Base-by-base conservation (phyloP, 2,329 filamentous ascomycete genomes). In the Emericellopsis cladophorae region DNA sequence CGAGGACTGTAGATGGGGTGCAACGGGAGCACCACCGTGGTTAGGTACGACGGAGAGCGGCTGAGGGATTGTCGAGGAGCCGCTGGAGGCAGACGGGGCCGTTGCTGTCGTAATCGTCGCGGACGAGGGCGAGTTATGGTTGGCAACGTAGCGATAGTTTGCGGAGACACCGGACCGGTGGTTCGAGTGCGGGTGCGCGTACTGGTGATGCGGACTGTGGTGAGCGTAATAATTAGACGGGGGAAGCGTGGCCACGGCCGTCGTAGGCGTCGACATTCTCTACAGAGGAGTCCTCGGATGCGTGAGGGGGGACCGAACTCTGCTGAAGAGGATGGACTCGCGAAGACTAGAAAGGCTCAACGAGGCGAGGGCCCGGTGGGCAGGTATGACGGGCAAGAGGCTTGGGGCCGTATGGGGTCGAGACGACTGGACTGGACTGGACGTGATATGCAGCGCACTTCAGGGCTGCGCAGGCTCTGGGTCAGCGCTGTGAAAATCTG, bases 251-350 rank as follows among this genome's bases (percentile, higher is more conserved):
- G 79, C 79, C 59, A 81, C 83, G 54, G 80, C 81, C 55, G 80
- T 83, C 46, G 83, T 86, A 51, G 84, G 84, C 51, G 84, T 88
- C 70, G 84, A 89, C 84, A 90, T 89, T 12, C 26, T 29, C 26
- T 29, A 29, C 26, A 29, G 12, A 29, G 26, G 8, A 29, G 26
- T 29, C 26, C 26, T 12, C 26, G 9, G 12, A 7, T 21, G 18
- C 18, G 18, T 21, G 18, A 29, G 9, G 26, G 6, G 10, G 26
- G 8, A 9, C 9, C 7, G 26, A 7, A 29, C 26, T 29, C 26
- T 29, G 26, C 12, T 29, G 26, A 29, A 29, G 26, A 29, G 26
- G 12, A 29, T 29, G 26, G 26, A 29, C 26, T 29, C 26, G 8
- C 9, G 12, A 12, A 12, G 26, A 9, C 26, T 9, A 3, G 26